Evolutionary conservation across 805 yeast genomes (phyloP), one percentile per base, ranked within the genome.

Genomic region (Ogataea parapolymorpha): DNA sequence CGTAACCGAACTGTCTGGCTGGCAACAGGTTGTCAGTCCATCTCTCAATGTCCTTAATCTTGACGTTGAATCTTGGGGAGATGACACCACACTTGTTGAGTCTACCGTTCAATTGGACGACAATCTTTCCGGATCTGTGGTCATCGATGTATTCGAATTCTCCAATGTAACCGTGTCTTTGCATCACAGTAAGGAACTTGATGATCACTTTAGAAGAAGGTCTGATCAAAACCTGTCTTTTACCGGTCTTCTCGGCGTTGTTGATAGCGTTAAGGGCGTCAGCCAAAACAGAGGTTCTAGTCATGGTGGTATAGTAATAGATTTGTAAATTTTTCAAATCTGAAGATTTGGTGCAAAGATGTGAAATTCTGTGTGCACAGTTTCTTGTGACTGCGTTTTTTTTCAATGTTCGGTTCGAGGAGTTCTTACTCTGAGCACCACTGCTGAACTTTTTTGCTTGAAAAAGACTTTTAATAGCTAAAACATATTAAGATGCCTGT

Each of bases 221-320:
- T 82, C 96, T 86, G 77, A 90, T 85, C 71, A 90, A 75, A 65
- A 90, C 97, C 79, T 90, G 97, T 79, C 97, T 86, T 82, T 90
- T 90, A 75, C 97, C 97, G 75, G 96, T 83, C 79, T 89, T 90
- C 79, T 90, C 96, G 76, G 97, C 97, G 75, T 90, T 90, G 93
- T 89, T 88, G 76, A 90, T 90, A 65, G 96, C 83, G 77, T 90
- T 90, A 66, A 90, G 84, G 70, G 97, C 97, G 79, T 90, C 97
- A 70, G 96, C 96, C 73, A 90, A 85, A 74, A 86, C 97, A 64
- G 97, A 90, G 60, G 96, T 80, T 80, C 97, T 90, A 72, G 96
- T 87, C 97, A 90, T 89, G 69, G 67, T 78, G 57, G 34, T 20
- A 27, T 39, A 39, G 25, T 20, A 27, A 15, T 25, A 27, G 7